These are phyloP conservation scores for Aschersonia sp. DNA, from an alignment of 2,329 filamentous ascomycete species.

Conservation along the genomic window DNA sequence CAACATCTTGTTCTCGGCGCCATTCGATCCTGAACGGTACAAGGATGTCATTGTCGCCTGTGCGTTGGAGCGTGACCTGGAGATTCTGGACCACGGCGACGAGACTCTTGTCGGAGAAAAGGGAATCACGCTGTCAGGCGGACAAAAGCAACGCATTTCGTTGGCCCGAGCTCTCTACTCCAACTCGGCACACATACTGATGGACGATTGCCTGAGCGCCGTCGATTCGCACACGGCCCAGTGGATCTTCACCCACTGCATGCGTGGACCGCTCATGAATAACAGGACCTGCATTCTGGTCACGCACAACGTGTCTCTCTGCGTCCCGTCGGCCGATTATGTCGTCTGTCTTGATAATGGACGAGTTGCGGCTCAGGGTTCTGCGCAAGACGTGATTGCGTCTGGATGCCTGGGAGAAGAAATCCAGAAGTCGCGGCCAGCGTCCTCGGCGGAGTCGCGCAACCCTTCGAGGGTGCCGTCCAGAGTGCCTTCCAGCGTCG, in stretches of 20 bases:
- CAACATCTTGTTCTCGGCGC: constrained; percentile 83
- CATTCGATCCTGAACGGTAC: constrained; percentile 71
- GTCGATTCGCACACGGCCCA: constrained; percentile 96
- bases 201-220: constrained; percentile 91
- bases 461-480: constrained; percentile 67
- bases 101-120: constrained; percentile 93
- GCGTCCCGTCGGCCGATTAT: constrained; percentile 64
- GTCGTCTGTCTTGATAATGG: constrained; percentile 84
- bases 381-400: constrained; percentile 60
- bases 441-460: constrained; percentile 55
- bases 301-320: constrained; percentile 87
- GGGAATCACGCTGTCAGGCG: constrained; percentile 89
- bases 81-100: constrained; percentile 85
- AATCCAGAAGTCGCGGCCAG: constrained; percentile 54
- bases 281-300: constrained; percentile 86
- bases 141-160: constrained; percentile 94
- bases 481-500: constrained; percentile 60
- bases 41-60: constrained; percentile 80
- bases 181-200: constrained; percentile 74
- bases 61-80: constrained; percentile 76
- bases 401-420: constrained; percentile 87
- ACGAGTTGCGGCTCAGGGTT: constrained; percentile 61
- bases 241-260: constrained; percentile 92
- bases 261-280: constrained; percentile 78
- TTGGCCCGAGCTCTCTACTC: constrained; percentile 96